Conservation (phyloP, 2,329 filamentous ascomycete species). For the Coccinonectria pachysandricola region DNA sequence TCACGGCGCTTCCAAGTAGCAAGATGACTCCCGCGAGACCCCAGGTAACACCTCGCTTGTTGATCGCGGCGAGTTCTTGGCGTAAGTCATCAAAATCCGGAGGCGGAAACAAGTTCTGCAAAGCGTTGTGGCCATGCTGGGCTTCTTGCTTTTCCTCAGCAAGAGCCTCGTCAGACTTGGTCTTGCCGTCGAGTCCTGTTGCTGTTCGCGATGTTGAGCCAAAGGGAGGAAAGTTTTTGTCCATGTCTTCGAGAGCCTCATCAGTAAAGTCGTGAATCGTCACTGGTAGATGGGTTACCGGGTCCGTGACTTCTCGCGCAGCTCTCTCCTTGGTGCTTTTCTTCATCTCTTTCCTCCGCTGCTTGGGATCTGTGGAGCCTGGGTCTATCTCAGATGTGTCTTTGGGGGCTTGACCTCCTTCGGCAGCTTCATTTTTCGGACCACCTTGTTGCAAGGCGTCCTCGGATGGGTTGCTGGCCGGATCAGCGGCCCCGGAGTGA, state of each 20-base stretch:
- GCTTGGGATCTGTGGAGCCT: slow-evolving; percentile 30
- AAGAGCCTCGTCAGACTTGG: slow-evolving; percentile 31
- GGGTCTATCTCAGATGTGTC: slow-evolving; percentile 28
- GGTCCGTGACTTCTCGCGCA: slow-evolving; percentile 59
- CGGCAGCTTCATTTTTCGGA: slow-evolving; percentile 4
- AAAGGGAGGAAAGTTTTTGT: slow-evolving; percentile 21
- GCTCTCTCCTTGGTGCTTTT: slow-evolving; percentile 32
- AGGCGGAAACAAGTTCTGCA: slow-evolving; percentile 36
- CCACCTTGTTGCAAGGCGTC: slow-evolving; percentile 8
- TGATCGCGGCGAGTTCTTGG: slow-evolving; percentile 21
- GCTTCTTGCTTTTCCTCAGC: slow-evolving; percentile 23
- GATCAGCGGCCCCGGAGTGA: not conserved
- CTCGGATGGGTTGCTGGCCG: slow-evolving; percentile 7
- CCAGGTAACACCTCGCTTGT: slow-evolving; percentile 25
- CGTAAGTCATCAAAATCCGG: slow-evolving; percentile 36
- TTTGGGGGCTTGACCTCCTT: slow-evolving; percentile 11
- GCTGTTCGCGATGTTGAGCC: slow-evolving; percentile 27
- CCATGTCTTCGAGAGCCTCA: slow-evolving; percentile 39
- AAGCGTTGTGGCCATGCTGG: slow-evolving; percentile 30
- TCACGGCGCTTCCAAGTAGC: slow-evolving; percentile 19
- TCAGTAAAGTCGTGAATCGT: slow-evolving; percentile 58
- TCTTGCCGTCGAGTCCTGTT: slow-evolving; percentile 27
- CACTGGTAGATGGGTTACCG: slow-evolving; percentile 60
- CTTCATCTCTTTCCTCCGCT: slow-evolving; percentile 39
- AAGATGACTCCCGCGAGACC: slow-evolving; percentile 26